Base-by-base conservation (phyloP, 2,329 filamentous ascomycete genomes). In the Nannizziopsis barbatae region DNA sequence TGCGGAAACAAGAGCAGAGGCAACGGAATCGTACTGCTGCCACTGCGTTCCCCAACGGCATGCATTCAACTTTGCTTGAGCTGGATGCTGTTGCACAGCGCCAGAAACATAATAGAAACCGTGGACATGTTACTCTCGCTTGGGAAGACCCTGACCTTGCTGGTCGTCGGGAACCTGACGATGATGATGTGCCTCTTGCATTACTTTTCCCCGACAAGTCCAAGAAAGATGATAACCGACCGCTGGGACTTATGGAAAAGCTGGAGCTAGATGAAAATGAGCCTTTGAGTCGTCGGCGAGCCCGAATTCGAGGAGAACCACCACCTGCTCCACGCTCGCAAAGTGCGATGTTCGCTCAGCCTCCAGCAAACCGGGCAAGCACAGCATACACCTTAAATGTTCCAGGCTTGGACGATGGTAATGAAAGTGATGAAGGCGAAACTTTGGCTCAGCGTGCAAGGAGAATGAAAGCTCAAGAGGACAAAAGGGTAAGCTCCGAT, bases 241-340 rank as follows among this genome's bases (percentile, higher is more conserved):
- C 71, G 1, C 47, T 71, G 22, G 71, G 71, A n/a, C 59, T 74
- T 7, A 66, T 74, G 59, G 70, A 93, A 61, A 80, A 79, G 57
- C 80, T 86, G 41, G 83, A 93, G 51, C 70, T 92, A 55, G 92
- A 98, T 62, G 92, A 98, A 59, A 92, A 88, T 48, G 92, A 96
- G 62, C 89, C 92, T 0, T 71, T 95, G 15, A 88, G 84, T 58
- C 75, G 75, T 35, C 81, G 89, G 2, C 80, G 86, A 42, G 84
- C 83, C 36, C 76, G 89, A 49, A 73, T 95, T 5, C 76, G 82
- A 38, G 86, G 85, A 33, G 73, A 76, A 38, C 65, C 67, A 5
- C 11, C 31, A 0, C 62, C 68, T 5, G 62, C 61, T 4, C 56
- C 57, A 8, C 55, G 56, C 10, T 20, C 36, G 9, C 39, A 22